A percentile compares a stretch with the other conserved stretches of the same genome.
Conservation (phyloP, 2,329 filamentous ascomycete species). For the Aspergillus ibericus region DNA sequence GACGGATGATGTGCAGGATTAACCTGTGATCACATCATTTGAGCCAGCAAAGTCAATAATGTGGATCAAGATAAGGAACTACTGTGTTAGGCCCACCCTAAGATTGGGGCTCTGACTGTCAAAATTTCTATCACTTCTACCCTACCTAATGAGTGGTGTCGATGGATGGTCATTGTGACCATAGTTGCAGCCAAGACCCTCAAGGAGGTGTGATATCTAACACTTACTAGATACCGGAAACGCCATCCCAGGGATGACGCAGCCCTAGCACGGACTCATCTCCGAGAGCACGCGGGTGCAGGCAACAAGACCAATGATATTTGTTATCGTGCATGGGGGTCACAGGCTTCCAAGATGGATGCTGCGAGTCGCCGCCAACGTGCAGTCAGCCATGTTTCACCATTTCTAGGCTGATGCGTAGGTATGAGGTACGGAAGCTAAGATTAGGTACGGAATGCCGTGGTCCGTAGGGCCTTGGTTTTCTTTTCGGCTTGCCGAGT, state of each 20-base stretch:
- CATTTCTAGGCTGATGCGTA: neutral
- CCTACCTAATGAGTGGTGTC: neutral
- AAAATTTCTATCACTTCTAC: neutral
- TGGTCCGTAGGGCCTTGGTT: conserved; percentile 5
- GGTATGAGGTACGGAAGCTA: neutral
- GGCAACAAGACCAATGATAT: neutral
- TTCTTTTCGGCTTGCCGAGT: conserved; percentile 22
- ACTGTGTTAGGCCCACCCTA: neutral
- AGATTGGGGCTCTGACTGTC: neutral
- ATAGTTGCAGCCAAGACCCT: neutral
- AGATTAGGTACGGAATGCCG: conserved; percentile 19
- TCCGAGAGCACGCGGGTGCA: neutral
- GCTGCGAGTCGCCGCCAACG: neutral
- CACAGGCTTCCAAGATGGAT: neutral
- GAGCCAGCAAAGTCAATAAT: conserved; percentile 18
- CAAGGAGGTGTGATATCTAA: neutral
- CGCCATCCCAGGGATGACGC: neutral
- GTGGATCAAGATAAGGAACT: conserved; percentile 16
- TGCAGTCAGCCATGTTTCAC: conserved; percentile 3
- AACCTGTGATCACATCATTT: conserved; percentile 21
- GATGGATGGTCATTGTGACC: neutral
- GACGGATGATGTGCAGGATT: conserved; percentile 16
- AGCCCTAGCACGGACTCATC: neutral
- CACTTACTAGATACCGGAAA: neutral
- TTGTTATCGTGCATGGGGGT: neutral